Evolutionary conservation across 345 rosid genomes (phyloP).

Genomic region (Microcos paniculata): DNA sequence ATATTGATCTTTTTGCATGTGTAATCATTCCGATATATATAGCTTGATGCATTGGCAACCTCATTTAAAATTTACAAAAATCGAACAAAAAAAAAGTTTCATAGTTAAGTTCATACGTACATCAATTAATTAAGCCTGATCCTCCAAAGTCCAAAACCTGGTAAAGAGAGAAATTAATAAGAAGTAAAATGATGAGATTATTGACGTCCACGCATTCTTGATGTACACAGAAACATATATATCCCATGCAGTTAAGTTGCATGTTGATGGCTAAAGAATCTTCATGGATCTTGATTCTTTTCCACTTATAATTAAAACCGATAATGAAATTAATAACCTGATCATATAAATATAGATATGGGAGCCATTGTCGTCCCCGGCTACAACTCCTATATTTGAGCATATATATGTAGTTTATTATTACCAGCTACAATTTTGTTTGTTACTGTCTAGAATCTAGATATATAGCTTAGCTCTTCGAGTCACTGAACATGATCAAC

Average conservation of each 20-base stretch:
- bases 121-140: too few relatives aligned
- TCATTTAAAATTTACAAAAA: background rate
- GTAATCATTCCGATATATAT: constrained; percentile 1
- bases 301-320: background rate
- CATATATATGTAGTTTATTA: background rate
- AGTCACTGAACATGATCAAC: background rate
- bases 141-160: background rate
- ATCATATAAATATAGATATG: background rate
- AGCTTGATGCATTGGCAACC: constrained; percentile 5
- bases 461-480: background rate
- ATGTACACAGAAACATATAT: too few relatives aligned
- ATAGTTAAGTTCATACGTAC: too few relatives aligned
- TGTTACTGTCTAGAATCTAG: background rate
- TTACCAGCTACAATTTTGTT: constrained; percentile 3
- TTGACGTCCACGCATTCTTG: background rate
- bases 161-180: background rate
- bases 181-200: background rate
- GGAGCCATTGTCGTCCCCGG: background rate
- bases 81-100: background rate
- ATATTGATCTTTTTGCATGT: background rate
- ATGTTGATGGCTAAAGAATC: background rate
- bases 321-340: background rate
- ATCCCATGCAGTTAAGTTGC: too few relatives aligned
- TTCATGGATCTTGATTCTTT: background rate
- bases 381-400: background rate